phyloP scores from a whole-genome alignment of 164 flowering plant species.

The Magnolia sinica region DNA sequence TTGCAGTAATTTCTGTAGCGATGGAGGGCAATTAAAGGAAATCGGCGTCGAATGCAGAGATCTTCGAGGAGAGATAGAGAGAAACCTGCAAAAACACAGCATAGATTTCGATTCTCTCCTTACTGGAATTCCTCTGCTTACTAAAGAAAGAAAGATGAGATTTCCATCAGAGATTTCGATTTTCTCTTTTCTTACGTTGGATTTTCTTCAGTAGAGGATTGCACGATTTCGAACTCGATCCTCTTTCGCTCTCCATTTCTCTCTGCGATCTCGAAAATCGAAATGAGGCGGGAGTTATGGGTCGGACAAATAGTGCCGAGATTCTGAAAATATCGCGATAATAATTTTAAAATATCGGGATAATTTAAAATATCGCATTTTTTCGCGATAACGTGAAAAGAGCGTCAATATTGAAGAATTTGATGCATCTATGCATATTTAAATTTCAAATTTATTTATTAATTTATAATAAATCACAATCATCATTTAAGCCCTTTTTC shows the following conservation, averaged over 20 bases:
- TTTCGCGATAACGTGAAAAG: no score
- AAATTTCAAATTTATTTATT: no score
- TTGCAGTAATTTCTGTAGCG: slow-evolving; percentile 61
- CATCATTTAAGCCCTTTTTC: no score
- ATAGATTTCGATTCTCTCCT: not conserved
- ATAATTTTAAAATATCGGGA: no score
- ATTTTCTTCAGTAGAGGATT: slow-evolving; percentile 24
- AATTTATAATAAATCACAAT: no score
- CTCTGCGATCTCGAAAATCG: not conserved
- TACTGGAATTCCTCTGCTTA: not conserved
- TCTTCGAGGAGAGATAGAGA: slow-evolving; percentile 52
- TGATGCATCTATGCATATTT: no score
- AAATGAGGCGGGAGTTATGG: not conserved
- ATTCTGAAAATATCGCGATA: no score
- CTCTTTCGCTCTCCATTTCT: not conserved
- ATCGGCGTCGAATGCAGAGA: slow-evolving; percentile 38
- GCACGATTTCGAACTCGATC: slow-evolving; percentile 13
- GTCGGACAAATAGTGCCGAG: no score
- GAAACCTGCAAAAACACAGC: slow-evolving; percentile 32
- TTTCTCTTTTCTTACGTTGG: not conserved
- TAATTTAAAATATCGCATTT: no score
- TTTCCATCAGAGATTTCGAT: not conserved
- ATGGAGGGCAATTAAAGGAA: slow-evolving; percentile 42
- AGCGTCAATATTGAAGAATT: no score
- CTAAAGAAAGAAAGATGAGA: not conserved